Evolutionary conservation across 1,284 basidiomycete genomes (phyloP), one percentile per base, ranked within the genome.

Genomic region (Rhizoctonia solani): DNA sequence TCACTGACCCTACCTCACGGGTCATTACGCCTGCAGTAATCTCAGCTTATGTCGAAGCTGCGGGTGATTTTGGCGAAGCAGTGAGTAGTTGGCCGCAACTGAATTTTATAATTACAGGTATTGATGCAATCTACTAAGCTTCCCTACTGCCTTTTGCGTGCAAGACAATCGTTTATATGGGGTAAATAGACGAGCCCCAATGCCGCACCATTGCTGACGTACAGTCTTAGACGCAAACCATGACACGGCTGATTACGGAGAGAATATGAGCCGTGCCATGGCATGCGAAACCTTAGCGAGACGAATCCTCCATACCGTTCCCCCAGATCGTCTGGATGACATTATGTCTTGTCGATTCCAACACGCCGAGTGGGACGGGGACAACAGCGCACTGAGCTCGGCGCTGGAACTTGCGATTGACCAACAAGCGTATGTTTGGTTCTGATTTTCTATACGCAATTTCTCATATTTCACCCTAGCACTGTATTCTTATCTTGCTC

Each of bases 251-350:
- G 91, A 96, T 74, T 92, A 88, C 73, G 93, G 87, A 67, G 95
- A 97, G 79, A 93, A 93, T 72, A 74, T 84, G 41, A 86, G 88
- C 70, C 83, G 94, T 79, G 92, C 89, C 50, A 82, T 83, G 32
- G 90, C 94, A 1, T 96, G 94, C 73, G 94, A 97, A 77, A 89
- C 92, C 1, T 79, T 97, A 16, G 95, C 95, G 3, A 85, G 93
- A 56, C 82, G 88, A 67, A 87, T 95, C 56, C 82, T 95, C 9
- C 91, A 94, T 74, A 76, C 81, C 42, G 76, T 85, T 9, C 79
- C 87, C 0, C 78, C 80, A 4, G 90, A 93, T 56, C 82, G 83
- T 58, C 77, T 93, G 27, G 81, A 84, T 56, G 77, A 80, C 2
- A 84, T 93, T 71, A 88, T 95, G 86, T 87, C 88, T 6, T 87